Evolutionary conservation across 495 filamentous ascomycete species (phyloP).

Genomic region (Neurospora sp.): DNA sequence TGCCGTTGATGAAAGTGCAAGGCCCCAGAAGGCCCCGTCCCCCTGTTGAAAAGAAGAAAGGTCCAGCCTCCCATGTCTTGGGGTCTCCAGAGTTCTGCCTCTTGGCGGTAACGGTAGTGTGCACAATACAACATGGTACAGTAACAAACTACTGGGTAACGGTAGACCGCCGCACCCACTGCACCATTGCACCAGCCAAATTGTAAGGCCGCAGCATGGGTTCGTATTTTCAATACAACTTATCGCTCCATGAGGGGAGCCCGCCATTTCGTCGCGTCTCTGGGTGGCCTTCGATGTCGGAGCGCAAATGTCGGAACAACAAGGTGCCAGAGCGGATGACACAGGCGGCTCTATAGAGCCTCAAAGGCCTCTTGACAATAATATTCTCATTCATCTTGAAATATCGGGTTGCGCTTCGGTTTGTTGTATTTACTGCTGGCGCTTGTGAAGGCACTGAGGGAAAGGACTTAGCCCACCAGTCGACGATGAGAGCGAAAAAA

Average conservation of each 20-base stretch:
- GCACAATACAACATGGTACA: neutral
- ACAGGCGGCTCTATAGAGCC: neutral
- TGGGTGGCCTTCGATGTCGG: neutral
- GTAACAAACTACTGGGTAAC: neutral
- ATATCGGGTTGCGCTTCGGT: neutral
- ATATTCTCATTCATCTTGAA: neutral
- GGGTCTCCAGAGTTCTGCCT: neutral
- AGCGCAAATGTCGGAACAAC: neutral
- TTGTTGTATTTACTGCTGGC: neutral
- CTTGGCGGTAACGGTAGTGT: neutral
- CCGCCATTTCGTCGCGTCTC: neutral
- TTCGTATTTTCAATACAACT: neutral
- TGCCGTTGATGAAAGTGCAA: neutral
- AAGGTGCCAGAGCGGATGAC: neutral
- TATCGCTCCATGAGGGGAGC: neutral
- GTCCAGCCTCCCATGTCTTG: neutral
- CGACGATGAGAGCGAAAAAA: slow-evolving; percentile 9
- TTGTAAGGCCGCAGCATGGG: neutral
- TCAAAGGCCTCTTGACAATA: neutral
- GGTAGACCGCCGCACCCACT: neutral
- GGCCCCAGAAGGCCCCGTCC: neutral
- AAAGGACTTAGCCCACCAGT: slow-evolving; percentile 3
- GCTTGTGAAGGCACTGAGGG: neutral
- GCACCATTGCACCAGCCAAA: neutral
- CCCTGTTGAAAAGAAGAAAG: neutral